Evolutionary conservation across 2,329 filamentous ascomycete genomes (phyloP), one percentile per base, ranked within the genome.

Genomic region (Albophoma yamanashiensis): DNA sequence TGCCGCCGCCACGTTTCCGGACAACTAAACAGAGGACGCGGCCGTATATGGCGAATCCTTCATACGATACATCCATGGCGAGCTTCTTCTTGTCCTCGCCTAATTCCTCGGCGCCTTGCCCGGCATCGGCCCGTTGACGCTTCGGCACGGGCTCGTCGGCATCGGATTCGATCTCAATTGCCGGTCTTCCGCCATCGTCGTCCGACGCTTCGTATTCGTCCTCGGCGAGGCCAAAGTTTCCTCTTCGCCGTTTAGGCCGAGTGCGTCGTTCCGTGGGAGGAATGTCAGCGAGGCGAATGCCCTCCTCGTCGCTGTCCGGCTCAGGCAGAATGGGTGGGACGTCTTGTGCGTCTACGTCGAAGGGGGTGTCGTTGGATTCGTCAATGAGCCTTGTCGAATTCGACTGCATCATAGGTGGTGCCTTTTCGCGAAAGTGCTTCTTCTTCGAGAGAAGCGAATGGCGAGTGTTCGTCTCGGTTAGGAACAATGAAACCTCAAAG

Each of bases 41-140:
- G 14, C 94, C 92, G 75, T 96, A 96, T 69, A 99, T 97, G 67
- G 89, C 90, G 75, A 97, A 97, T 11, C 94, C 93, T 68, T 97
- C 92, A 74, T 97, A 99, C 17, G 86, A 87, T 34, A 93, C 94
- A 63, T 89, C 87, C 78, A 97, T 84, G 25, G 83, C 84, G 67
- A 96, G 76, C 73, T 97, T 97, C 78, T 99, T 97, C 76, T 97
- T 95, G 69, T 96, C 89, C 60, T 89, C 86, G 12, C 68, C 70
- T 11, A 59, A 9, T 17, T 53, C 31, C 31, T 34, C 17, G 27
- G 31, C 31, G 40, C 66, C 69, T 17, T 53, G 17, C 31, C n/a
- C 17, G 27, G 50, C 17, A 40, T 67, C 69, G 55, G 67, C 76
- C 68, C 71, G 70, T 42, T 71, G 74, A 59, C 78, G 77, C 71